These are phyloP conservation scores for Cadophora malorum DNA, from an alignment of 2,329 filamentous ascomycete genomes.

Conservation along the genomic window DNA sequence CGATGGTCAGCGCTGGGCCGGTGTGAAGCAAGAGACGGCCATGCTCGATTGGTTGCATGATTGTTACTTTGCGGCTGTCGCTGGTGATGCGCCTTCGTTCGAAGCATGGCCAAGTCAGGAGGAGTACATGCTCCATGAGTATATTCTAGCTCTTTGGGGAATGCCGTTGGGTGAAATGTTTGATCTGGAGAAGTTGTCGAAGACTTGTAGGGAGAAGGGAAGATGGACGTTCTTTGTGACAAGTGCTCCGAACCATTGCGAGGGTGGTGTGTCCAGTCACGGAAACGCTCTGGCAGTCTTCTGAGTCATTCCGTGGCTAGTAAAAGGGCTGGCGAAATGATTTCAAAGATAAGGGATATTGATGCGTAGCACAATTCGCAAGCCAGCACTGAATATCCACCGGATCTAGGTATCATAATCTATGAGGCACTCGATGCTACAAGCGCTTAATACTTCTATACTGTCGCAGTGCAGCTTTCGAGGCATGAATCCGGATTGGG, in stretches of 20 bases:
- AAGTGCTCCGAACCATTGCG: slow-evolving; percentile 48
- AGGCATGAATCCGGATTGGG: background rate
- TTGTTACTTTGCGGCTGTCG: slow-evolving; percentile 51
- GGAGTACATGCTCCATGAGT: slow-evolving; percentile 43
- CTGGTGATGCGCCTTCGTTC: slow-evolving; percentile 52
- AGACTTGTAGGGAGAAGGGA: slow-evolving; percentile 40
- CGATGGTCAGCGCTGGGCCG: slow-evolving; percentile 49
- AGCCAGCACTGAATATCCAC: too few relatives aligned
- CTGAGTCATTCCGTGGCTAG: background rate
- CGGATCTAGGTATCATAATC: too few relatives aligned
- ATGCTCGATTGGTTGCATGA: slow-evolving; percentile 52
- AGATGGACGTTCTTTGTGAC: slow-evolving; percentile 46
- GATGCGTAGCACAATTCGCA: too few relatives aligned
- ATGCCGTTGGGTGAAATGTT: slow-evolving; percentile 46
- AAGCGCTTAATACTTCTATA: too few relatives aligned
- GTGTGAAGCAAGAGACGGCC: slow-evolving; percentile 54
- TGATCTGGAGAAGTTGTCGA: slow-evolving; percentile 44
- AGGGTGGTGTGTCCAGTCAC: slow-evolving; percentile 56
- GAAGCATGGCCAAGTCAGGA: slow-evolving; percentile 46
- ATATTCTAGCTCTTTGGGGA: slow-evolving; percentile 44
- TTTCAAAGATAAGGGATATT: too few relatives aligned
- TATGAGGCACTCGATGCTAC: too few relatives aligned
- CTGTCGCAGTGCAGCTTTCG: too few relatives aligned
- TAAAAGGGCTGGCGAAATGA: too few relatives aligned
- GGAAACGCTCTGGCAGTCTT: slow-evolving; percentile 56